Percentiles rank a stretch among this genome's conserved stretches.
Conservation (phyloP, 768 basidiomycete species). For the Mycena maculata region DNA sequence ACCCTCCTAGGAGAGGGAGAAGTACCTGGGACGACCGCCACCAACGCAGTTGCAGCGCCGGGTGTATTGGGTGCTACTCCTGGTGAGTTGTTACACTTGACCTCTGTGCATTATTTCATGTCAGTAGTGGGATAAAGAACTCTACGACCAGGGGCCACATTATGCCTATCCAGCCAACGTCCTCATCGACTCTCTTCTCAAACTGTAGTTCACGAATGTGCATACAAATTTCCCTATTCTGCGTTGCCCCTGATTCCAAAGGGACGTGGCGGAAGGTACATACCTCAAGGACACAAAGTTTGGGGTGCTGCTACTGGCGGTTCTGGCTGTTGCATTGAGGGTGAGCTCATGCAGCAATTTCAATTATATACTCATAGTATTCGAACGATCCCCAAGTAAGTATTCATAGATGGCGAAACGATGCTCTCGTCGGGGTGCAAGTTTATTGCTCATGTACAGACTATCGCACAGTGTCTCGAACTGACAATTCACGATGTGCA, state of each 20-base stretch:
- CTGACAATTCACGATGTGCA: constrained; percentile 53
- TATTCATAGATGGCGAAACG: constrained; percentile 45
- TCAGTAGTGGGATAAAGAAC: constrained; percentile 29
- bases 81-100: constrained; percentile 5
- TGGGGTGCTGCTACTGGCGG: constrained; percentile 54
- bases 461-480: constrained; percentile 58
- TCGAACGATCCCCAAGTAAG: constrained; percentile 61
- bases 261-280: constrained; percentile 34
- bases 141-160: constrained; percentile 11
- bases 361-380: constrained; percentile 48
- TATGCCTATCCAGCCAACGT: constrained; percentile 47
- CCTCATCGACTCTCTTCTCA: constrained; percentile 56
- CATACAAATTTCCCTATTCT: constrained; percentile 59
- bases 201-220: constrained; percentile 58
- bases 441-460: constrained; percentile 61
- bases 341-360: constrained; percentile 44
- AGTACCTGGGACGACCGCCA: constrained; percentile 7
- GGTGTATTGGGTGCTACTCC: constrained; percentile 7
- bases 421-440: constrained; percentile 60
- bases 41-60: not conserved
- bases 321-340: constrained; percentile 64
- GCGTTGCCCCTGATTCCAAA: constrained; percentile 30
- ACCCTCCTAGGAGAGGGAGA: constrained; percentile 14
- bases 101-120: too few species aligned
- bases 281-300: constrained; percentile 58